Conservation (phyloP, 495 filamentous ascomycete species). For the Cryomyces minteri region DNA sequence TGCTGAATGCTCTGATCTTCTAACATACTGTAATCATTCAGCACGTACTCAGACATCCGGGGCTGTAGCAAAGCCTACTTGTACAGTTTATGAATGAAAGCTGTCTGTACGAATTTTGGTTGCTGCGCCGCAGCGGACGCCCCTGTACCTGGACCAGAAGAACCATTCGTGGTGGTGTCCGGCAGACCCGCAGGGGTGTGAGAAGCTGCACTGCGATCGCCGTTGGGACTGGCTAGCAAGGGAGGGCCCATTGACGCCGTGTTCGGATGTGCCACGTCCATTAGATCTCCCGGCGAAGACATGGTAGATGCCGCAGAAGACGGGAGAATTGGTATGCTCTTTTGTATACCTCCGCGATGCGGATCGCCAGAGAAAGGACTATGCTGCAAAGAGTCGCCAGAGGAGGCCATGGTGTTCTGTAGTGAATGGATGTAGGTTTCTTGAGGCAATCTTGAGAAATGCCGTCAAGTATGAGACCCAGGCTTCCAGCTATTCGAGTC, state of each 20-base stretch:
- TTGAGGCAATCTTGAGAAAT: too few species aligned
- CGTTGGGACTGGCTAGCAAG: conserved; percentile 14
- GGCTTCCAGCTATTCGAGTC: too few species aligned
- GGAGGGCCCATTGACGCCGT: conserved; percentile 19
- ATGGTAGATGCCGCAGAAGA: conserved; percentile 11
- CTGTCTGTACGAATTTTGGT: conserved; percentile 94
- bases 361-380: too few species aligned
- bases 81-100: conserved; percentile 99
- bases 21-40: conserved; percentile 52
- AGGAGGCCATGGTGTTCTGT: too few species aligned
- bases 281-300: conserved; percentile 13
- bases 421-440: too few species aligned
- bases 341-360: too few species aligned
- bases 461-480: too few species aligned
- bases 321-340: conserved; percentile 17
- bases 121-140: conserved; percentile 80
- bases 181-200: conserved; percentile 2
- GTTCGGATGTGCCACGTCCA: conserved; percentile 15
- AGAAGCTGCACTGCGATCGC: conserved; percentile 9
- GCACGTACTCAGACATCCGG: conserved; percentile 2
- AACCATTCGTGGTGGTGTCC: conserved; percentile 10
- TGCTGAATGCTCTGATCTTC: conserved; percentile 87
- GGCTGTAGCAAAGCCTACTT: conserved; percentile 43
- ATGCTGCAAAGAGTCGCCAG: too few species aligned
- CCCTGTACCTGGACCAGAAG: conserved; percentile 18